These are phyloP conservation scores for Dendrobium nobile DNA, from an alignment of 106 monocot species.

Conservation along the genomic window DNA sequence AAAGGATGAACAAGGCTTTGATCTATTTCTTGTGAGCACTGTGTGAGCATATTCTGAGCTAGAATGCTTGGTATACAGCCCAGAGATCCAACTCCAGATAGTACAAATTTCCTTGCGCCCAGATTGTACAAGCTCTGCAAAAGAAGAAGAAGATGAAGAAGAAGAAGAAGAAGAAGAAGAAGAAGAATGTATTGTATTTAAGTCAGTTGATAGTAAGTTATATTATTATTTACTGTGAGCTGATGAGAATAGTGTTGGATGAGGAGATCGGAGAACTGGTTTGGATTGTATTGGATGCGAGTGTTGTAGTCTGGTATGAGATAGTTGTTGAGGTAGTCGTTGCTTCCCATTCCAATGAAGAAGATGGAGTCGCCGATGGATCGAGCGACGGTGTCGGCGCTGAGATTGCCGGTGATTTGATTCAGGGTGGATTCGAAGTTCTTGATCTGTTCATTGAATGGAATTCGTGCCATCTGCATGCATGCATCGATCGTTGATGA, in stretches of 20 bases:
- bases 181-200: no score
- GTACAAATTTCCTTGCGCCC: constrained; percentile 63
- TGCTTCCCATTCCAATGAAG: constrained; percentile 89
- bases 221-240: constrained; percentile 34
- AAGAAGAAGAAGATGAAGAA: no score
- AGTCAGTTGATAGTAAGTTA: no score
- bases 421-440: constrained; percentile 73
- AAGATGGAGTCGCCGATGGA: constrained; percentile 50
- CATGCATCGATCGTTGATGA: background rate
- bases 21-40: constrained; percentile 55
- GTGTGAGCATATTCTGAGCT: constrained; percentile 27
- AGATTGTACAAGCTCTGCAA: constrained; percentile 68
- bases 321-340: constrained; percentile 97
- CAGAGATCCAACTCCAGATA: constrained; percentile 60
- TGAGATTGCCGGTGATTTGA: constrained; percentile 39
- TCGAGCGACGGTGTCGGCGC: constrained; percentile 26
- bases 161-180: no score
- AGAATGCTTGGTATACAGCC: constrained; percentile 82
- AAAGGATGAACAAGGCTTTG: constrained; percentile 53
- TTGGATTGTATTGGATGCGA: constrained; percentile 49
- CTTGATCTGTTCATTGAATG: constrained; percentile 80
- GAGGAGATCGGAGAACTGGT: constrained; percentile 64
- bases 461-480: constrained; percentile 57
- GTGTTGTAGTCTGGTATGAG: constrained; percentile 77
- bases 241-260: constrained; percentile 51